Evolutionary conservation across 2,329 filamentous ascomycete species (phyloP).

Genomic region (Calonectria pseudoreteaudii): DNA sequence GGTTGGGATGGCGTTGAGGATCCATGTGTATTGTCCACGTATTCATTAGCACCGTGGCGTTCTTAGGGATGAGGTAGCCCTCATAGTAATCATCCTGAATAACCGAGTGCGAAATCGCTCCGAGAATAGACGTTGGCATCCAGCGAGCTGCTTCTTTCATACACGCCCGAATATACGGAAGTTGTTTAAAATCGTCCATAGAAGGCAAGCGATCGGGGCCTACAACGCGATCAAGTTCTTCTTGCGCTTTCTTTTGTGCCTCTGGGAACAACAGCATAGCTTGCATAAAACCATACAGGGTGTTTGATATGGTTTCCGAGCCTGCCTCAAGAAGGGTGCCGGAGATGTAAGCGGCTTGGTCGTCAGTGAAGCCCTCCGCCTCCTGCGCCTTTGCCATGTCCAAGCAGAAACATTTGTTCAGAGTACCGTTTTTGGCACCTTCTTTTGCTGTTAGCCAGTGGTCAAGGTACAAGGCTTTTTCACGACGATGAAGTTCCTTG

Average conservation of each 20-base stretch:
- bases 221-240: neutral
- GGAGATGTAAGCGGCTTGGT: neutral
- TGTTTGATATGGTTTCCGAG: neutral
- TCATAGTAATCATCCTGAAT: neutral
- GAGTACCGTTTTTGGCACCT: neutral
- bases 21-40: conserved; percentile 1
- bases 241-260: neutral
- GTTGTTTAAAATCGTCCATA: neutral
- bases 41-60: neutral
- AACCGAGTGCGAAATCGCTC: neutral
- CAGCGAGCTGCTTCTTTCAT: neutral
- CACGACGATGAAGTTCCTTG: neutral
- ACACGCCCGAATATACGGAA: neutral
- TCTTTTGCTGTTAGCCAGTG: neutral
- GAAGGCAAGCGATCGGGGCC: neutral
- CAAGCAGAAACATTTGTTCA: neutral
- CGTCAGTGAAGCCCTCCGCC: neutral
- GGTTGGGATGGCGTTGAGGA: neutral
- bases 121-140: neutral
- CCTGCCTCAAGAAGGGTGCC: neutral
- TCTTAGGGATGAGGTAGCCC: neutral
- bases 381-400: neutral
- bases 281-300: neutral
- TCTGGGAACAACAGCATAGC: neutral
- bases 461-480: neutral